Percentiles rank a stretch among this genome's conserved stretches.
Conservation (phyloP, 495 filamentous ascomycete genomes). For the Physcia stellaris region DNA sequence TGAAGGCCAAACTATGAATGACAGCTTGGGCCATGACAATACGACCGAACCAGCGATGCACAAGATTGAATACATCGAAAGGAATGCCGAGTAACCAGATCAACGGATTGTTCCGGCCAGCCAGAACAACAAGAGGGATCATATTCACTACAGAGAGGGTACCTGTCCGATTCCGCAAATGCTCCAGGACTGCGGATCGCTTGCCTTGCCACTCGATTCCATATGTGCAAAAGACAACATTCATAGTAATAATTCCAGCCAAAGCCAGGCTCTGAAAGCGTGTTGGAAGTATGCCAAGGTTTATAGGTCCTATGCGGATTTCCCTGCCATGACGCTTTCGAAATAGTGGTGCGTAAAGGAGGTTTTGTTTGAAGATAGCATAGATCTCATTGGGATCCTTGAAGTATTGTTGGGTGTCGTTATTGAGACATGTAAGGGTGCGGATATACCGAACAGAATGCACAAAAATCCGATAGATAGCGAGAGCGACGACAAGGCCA, state of each 20-base stretch:
- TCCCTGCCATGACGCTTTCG: slow-evolving; percentile 76
- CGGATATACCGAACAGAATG: slow-evolving; percentile 50
- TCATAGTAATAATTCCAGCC: slow-evolving; percentile 55
- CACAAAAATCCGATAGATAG: slow-evolving; percentile 37
- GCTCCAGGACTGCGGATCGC: slow-evolving; percentile 32
- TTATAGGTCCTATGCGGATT: slow-evolving; percentile 59
- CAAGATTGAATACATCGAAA: slow-evolving; percentile 66
- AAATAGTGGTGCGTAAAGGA: slow-evolving; percentile 77
- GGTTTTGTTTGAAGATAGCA: slow-evolving; percentile 60
- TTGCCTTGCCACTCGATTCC: slow-evolving; percentile 21
- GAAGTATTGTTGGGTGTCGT: slow-evolving; percentile 5
- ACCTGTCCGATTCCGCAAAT: slow-evolving; percentile 63
- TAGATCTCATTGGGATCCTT: slow-evolving; percentile 25
- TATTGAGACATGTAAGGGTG: slow-evolving; percentile 58
- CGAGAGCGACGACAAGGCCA: slow-evolving; percentile 32
- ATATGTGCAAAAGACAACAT: slow-evolving; percentile 65
- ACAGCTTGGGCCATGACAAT: slow-evolving; percentile 54
- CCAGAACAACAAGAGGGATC: slow-evolving; percentile 57
- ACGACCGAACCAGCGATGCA: slow-evolving; percentile 68
- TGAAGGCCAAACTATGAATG: slow-evolving; percentile 50
- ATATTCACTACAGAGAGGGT: slow-evolving; percentile 65
- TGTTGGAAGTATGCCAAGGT: slow-evolving; percentile 75
- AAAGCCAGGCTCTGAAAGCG: slow-evolving; percentile 70
- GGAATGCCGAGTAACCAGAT: slow-evolving; percentile 51
- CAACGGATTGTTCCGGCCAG: slow-evolving; percentile 56